Conservation (phyloP, 805 yeast species). For the Teunomyces panamensis region DNA sequence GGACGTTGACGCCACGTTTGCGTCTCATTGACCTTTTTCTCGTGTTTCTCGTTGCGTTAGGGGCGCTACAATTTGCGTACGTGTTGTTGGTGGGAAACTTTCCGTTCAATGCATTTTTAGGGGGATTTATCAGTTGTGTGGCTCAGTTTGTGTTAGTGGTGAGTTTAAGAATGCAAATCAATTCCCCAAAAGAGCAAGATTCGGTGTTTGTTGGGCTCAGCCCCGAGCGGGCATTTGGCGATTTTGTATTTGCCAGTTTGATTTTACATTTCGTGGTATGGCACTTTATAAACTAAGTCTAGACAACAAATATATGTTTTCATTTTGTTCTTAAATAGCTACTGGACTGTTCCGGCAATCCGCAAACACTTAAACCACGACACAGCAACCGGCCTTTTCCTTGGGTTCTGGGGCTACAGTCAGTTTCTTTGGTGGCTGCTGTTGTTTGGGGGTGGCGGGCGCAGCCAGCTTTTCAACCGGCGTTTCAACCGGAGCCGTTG, state of each 20-base stretch:
- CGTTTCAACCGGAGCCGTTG: constrained; percentile 1
- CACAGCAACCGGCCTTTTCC: constrained; percentile 37
- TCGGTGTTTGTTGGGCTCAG: constrained; percentile 16
- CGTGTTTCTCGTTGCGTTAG: constrained; percentile 69
- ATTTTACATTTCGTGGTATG: constrained; percentile 82
- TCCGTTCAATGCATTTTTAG: constrained; percentile 96
- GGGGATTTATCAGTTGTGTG: constrained; percentile 88
- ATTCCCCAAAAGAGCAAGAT: not conserved
- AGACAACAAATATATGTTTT: not conserved
- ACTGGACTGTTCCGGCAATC: constrained; percentile 4
- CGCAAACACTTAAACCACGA: constrained; percentile 21
- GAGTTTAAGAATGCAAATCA: constrained; percentile 68
- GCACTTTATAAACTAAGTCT: constrained; percentile 78
- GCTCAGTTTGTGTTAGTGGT: constrained; percentile 93
- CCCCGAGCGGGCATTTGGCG: constrained; percentile 73
- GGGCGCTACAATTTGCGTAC: constrained; percentile 74
- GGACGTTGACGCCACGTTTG: constrained; percentile 43
- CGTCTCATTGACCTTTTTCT: constrained; percentile 77
- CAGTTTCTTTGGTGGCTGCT: not conserved
- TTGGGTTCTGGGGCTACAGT: constrained; percentile 16
- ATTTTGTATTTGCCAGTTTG: constrained; percentile 82
- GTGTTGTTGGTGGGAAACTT: constrained; percentile 77
- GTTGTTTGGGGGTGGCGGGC: not conserved
- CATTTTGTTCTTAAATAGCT: not conserved
- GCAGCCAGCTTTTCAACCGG: not conserved